phyloP scores from a whole-genome alignment of 148 eudicot species.

The Diospyros kaki region DNA sequence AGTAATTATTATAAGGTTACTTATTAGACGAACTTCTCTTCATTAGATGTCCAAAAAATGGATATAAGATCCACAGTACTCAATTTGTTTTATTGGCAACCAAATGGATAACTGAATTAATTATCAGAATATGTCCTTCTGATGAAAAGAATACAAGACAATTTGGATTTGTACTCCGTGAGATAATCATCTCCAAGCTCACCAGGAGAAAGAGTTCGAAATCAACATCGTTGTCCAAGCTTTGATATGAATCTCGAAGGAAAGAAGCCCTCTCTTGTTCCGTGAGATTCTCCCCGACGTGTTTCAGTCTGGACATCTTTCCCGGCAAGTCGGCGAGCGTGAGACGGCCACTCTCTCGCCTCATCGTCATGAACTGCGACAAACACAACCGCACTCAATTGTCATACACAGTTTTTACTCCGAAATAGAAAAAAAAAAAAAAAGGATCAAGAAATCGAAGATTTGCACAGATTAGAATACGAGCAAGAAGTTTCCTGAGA shows the following conservation, averaged over 20 bases:
- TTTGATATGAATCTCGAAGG: slow-evolving; percentile 49
- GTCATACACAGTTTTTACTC: too few relatives aligned
- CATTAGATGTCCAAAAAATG: neutral
- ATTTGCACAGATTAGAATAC: neutral
- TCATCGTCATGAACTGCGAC: slow-evolving; percentile 62
- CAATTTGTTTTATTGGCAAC: neutral
- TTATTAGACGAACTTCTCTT: too few relatives aligned
- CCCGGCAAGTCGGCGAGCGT: slow-evolving; percentile 64
- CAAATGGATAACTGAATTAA: neutral
- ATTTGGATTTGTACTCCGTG: neutral
- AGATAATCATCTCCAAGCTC: neutral
- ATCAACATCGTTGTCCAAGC: slow-evolving; percentile 64
- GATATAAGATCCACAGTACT: neutral
- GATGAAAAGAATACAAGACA: too few relatives aligned
- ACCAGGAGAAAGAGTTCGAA: slow-evolving; percentile 84
- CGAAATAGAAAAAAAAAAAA: too few relatives aligned
- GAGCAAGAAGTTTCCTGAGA: neutral
- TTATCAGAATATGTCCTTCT: too few relatives aligned
- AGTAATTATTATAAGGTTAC: too few relatives aligned
- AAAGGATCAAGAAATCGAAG: neutral
- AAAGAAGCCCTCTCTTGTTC: slow-evolving; percentile 69
- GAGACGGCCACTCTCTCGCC: slow-evolving; percentile 72
- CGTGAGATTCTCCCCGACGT: slow-evolving; percentile 68
- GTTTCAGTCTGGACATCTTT: slow-evolving; percentile 75
- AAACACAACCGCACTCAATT: neutral